Evolutionary conservation across 2,329 filamentous ascomycete species (phyloP), one percentile per base, ranked within the genome.

Genomic region (Sporothrix brunneoviolacea): DNA sequence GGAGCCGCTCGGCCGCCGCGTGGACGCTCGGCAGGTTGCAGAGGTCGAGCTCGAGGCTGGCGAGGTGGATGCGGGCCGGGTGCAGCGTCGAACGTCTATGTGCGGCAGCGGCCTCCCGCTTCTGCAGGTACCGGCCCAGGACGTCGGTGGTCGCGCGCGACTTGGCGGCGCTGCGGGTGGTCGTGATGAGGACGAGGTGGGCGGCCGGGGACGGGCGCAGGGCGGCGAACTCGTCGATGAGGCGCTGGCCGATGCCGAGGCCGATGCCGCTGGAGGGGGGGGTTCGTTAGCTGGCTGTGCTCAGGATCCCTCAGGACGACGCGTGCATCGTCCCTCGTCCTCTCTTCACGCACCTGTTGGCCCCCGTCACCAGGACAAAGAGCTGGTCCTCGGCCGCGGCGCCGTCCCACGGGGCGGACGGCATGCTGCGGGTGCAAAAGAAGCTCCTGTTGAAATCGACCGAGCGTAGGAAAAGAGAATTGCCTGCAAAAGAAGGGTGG

Each of bases 161-260:
- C 71, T 96, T 96, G 54, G 73, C 70, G 38, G 74, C 64, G 60
- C 83, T 84, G 57, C 91, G 86, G 1, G 91, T 95, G 6, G 89
- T 95, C 56, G 88, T 83, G 56, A 96, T 81, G 49, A 96, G 75
- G 58, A 88, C 79, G 39, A 97, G 79, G 61, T 85, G 81, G 52
- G 87, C 77, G 51, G 87, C 77, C 27, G 75, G 73, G 43, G 80
- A 72, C 27, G 85, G 79, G 32, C 81, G 82, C 12, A 80, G 80
- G 53, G 74, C 71, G 53, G 95, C 80, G 72, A 95, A 96, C 61
- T 95, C 88, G 71, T 95, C 88, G 59, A 95, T 91, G 51, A 95
- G 76, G 54, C 89, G 87, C 62, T 86, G 82, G 64, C 86, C 87
- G 58, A 88, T 90, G 50, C 85, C 84, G 60, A 91, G 86, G 39